Percentiles rank a stretch among this genome's conserved stretches.
These are phyloP conservation scores for Colletotrichum neosansevieriae DNA, from an alignment of 2,329 filamentous ascomycete species.

Conservation along the genomic window DNA sequence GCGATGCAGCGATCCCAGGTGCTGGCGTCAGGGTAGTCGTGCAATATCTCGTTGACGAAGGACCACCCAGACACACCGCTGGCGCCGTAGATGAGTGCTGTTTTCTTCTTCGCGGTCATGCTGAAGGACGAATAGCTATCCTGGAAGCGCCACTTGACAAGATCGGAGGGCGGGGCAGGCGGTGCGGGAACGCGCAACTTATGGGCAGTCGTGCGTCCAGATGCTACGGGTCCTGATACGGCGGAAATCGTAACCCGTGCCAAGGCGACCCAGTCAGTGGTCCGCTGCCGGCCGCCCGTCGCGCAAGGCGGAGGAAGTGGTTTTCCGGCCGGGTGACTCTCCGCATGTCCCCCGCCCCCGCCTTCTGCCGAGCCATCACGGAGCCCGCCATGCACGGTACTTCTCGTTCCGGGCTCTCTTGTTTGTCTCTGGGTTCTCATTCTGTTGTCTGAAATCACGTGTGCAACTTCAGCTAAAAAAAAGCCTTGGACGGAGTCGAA, in stretches of 20 bases:
- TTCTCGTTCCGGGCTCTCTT: too few relatives aligned
- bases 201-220: background rate
- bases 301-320: background rate
- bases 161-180: too few relatives aligned
- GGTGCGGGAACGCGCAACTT: background rate
- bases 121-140: background rate
- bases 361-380: background rate
- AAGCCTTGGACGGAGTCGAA: too few relatives aligned
- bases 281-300: background rate
- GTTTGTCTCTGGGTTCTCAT: too few relatives aligned
- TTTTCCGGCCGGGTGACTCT: background rate
- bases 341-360: background rate
- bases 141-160: background rate
- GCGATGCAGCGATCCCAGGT: constrained; percentile 41
- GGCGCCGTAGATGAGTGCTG: constrained; percentile 41
- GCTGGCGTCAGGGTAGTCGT: constrained; percentile 42
- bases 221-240: too few relatives aligned
- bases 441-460: too few relatives aligned
- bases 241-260: constrained; percentile 6
- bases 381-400: background rate
- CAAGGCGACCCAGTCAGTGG: background rate
- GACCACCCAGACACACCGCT: constrained; percentile 42
- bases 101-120: constrained; percentile 28
- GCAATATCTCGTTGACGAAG: constrained; percentile 41
- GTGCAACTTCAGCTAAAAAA: too few relatives aligned